Conservation (phyloP, 352 stramenopile species). For the Phytophthora colocasiae region DNA sequence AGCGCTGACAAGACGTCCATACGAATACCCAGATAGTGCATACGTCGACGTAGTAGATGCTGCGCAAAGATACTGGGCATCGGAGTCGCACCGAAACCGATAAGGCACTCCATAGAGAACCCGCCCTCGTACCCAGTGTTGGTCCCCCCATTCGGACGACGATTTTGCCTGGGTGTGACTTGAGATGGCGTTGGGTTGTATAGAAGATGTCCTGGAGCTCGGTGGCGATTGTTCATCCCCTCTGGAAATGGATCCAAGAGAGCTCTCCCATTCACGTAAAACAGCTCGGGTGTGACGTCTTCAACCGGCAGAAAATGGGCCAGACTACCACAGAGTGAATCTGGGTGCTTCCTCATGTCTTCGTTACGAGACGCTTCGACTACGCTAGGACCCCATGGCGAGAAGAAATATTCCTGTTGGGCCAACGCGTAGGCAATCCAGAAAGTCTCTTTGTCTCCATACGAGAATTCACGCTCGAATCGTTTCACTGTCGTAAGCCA, state of each 20-base stretch:
- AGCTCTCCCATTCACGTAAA: constrained; percentile 63
- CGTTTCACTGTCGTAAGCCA: constrained; percentile 60
- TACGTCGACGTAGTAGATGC: constrained; percentile 43
- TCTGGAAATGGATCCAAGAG: constrained; percentile 51
- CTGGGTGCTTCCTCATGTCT: constrained; percentile 53
- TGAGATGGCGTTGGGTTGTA: constrained; percentile 52
- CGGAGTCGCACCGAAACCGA: constrained; percentile 46
- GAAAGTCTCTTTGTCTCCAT: constrained; percentile 73
- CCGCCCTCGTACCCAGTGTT: constrained; percentile 27
- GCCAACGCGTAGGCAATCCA: constrained; percentile 72
- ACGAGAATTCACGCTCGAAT: constrained; percentile 56
- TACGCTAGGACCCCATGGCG: constrained; percentile 56
- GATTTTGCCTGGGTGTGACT: constrained; percentile 51
- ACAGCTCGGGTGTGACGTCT: constrained; percentile 39
- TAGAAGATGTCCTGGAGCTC: constrained; percentile 36
- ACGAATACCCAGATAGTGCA: constrained; percentile 48
- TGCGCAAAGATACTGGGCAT: constrained; percentile 39
- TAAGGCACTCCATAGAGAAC: constrained; percentile 49
- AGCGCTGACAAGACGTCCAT: constrained; percentile 44
- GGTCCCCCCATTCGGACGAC: constrained; percentile 20
- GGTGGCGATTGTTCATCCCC: constrained; percentile 30
- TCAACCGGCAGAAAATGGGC: constrained; percentile 58
- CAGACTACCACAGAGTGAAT: constrained; percentile 64
- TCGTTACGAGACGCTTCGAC: constrained; percentile 54
- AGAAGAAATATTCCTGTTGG: constrained; percentile 63